Conservation (phyloP, 1,139 yeast genomes). For the Scheffersomyces illinoinensis region DNA sequence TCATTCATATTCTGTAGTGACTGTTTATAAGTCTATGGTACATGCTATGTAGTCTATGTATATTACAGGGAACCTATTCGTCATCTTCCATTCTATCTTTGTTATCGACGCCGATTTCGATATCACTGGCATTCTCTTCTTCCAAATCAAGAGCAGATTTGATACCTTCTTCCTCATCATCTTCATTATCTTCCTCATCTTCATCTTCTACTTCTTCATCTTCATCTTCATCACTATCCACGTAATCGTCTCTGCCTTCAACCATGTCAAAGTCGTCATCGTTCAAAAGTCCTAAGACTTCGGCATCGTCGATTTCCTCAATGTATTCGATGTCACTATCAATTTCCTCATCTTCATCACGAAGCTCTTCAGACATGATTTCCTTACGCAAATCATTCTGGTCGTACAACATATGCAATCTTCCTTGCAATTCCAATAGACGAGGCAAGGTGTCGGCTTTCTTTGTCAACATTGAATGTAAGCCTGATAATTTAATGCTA, state of each 20-base stretch:
- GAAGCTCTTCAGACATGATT: slow-evolving; percentile 27
- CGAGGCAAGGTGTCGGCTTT: slow-evolving; percentile 79
- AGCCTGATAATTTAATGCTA: slow-evolving; percentile 64
- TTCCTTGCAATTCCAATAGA: slow-evolving; percentile 79
- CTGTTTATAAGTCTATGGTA: neutral
- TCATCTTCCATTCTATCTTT: neutral
- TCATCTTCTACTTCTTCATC: slow-evolving; percentile 16
- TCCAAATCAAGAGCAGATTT: slow-evolving; percentile 19
- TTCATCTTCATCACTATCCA: slow-evolving; percentile 18
- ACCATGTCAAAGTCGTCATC: slow-evolving; percentile 20
- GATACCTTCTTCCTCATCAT: slow-evolving; percentile 16
- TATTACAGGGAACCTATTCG: neutral
- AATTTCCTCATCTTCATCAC: slow-evolving; percentile 28
- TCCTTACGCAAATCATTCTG: slow-evolving; percentile 70
- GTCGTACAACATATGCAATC: slow-evolving; percentile 69
- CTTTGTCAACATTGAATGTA: slow-evolving; percentile 74
- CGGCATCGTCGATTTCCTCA: slow-evolving; percentile 44
- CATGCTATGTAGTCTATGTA: neutral
- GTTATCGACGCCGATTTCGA: slow-evolving; percentile 26
- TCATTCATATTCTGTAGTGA: neutral
- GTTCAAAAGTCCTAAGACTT: slow-evolving; percentile 24
- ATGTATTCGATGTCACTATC: slow-evolving; percentile 41
- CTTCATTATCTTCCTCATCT: slow-evolving; percentile 19
- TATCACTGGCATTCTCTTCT: slow-evolving; percentile 32
- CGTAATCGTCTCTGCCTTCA: slow-evolving; percentile 20